Evolutionary conservation across 1,284 basidiomycete genomes (phyloP), one percentile per base, ranked within the genome.

Genomic region (Ustilago nuda): DNA sequence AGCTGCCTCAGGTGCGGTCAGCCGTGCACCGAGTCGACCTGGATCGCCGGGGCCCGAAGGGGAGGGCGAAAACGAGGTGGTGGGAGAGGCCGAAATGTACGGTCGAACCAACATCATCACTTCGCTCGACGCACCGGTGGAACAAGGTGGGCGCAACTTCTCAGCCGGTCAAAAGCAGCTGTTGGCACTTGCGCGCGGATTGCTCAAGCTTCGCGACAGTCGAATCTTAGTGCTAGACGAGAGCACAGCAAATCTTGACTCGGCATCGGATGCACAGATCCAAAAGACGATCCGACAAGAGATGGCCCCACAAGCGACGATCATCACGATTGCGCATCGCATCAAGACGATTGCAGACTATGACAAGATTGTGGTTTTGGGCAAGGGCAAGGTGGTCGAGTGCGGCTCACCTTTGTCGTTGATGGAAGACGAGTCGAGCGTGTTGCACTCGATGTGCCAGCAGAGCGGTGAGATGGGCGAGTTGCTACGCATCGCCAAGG

Each of bases 401-500:
- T 94, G 92, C 80, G 93, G 93, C 78, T 88, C 88, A 54, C 93
- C 93, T 0, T 86, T 86, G n/a, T 87, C 88, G 30, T 87, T 94
- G 8, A 87, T 93, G 48, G 60, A 68, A 30, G 57, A 74, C 37
- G 53, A 72, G 48, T 41, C 32, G 54, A 74, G 75, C 46, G 61
- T 74, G n/a, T 84, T 84, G 65, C 73, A 77, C 52, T 72, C 76
- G 23, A 78, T 84, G 51, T 84, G 82, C 67, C 61, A 72, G 48
- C 79, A 81, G 56, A 79, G 76, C 55, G 82, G 81, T 32, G 80
- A 84, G 53, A 78, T 83, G 68, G 76, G 69, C 35, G 70, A 75
- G 30, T 53, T 80, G 56, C 54, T 71, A 30, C 56, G 75, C n/a
- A 68, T 78, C 23, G 75, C 75, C 41, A 61, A 66, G 33, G 56